Conservation (phyloP, 2,329 filamentous ascomycete genomes). For the Talaromyces sp. region DNA sequence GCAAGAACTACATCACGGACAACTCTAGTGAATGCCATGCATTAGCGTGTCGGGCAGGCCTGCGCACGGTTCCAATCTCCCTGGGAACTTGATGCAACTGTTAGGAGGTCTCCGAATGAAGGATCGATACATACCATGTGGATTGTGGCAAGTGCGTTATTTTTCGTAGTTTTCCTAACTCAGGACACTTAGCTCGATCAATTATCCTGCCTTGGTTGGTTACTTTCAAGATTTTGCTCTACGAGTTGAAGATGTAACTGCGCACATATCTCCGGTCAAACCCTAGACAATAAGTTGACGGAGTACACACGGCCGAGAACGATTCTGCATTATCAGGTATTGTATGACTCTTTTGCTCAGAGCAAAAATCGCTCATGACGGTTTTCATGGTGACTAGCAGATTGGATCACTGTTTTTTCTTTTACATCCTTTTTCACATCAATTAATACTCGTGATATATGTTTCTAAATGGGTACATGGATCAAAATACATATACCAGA, state of each 20-base stretch:
- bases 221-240: not conserved
- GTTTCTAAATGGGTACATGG: not conserved
- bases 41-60: not conserved
- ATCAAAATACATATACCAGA: not conserved
- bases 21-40: constrained; percentile 1
- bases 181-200: not conserved
- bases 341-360: not conserved
- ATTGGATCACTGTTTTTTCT: not conserved
- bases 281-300: not conserved
- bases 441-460: not conserved
- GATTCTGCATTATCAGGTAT: not conserved
- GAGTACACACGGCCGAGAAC: not conserved
- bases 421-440: no score
- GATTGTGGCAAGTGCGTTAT: not conserved
- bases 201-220: not conserved
- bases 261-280: not conserved
- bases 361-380: not conserved
- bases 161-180: not conserved
- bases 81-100: not conserved
- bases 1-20: not conserved
- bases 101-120: not conserved
- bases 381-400: no score
- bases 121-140: not conserved
- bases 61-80: not conserved
- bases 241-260: not conserved